Evolutionary conservation across 441 rosid species (phyloP).

Genomic region (Gossypium laxum): DNA sequence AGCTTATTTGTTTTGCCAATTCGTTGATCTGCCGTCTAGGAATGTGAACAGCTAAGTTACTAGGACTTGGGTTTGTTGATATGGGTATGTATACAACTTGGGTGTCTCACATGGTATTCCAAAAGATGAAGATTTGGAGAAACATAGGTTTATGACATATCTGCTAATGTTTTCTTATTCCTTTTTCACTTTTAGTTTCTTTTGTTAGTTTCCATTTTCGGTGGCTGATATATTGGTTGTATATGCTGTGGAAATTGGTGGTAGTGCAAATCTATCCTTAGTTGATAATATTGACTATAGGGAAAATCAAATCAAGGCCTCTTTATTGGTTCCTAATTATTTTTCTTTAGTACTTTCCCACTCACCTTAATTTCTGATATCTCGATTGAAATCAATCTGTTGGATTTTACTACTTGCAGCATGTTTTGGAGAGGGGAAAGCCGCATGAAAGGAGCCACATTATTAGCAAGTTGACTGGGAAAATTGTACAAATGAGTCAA

Average conservation of each 20-base stretch:
- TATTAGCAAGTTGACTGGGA: conserved; percentile 39
- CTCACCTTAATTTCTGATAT: background rate
- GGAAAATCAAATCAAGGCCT: conserved; percentile 3
- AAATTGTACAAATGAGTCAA: conserved; percentile 50
- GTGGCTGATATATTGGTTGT: background rate
- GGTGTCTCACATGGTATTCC: background rate
- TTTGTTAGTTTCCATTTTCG: background rate
- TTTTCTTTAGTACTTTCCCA: background rate
- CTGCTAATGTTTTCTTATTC: background rate
- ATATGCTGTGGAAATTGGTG: background rate
- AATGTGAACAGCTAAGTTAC: background rate
- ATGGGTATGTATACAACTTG: background rate
- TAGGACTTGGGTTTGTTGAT: background rate
- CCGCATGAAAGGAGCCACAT: conserved; percentile 39
- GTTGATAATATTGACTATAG: background rate
- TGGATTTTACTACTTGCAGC: conserved; percentile 27
- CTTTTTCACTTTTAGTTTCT: conserved; percentile 4
- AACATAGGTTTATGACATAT: background rate
- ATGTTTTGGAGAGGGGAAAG: conserved; percentile 48
- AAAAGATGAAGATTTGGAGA: background rate
- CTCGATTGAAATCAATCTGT: background rate
- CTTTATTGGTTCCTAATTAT: background rate
- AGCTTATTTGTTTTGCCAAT: background rate
- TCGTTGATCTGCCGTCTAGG: background rate
- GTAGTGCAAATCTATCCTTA: background rate